Evolutionary conservation across 1,284 basidiomycete genomes (phyloP), one percentile per base, ranked within the genome.

Genomic region (Dichomitus squalens): DNA sequence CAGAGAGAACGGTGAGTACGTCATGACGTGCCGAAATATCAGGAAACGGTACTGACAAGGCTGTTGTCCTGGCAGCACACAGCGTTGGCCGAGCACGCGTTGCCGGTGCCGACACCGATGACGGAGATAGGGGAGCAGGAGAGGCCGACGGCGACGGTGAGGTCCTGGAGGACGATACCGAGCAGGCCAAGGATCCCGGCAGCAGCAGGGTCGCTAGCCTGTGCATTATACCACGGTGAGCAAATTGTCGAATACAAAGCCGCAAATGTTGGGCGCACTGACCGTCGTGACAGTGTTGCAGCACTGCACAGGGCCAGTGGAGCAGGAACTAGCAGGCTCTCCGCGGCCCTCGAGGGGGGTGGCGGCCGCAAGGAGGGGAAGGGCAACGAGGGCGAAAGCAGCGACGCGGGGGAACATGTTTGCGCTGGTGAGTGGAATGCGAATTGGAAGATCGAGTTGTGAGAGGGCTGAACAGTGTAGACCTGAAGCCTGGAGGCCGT

Each of bases 291-390:
- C 52, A 21, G 31, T 52, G 48, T 72, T 47, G 63, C 71, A 72
- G 65, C 62, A 64, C 50, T 64, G 62, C 34, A 64, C 18, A 9
- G 59, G 27, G 11, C 62, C 62, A 18, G 62, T 64, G 3, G 60
- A 63, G 60, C 69, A 71, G 20, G 44, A 36, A 25, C 53, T 48
- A 11, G 39, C 18, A 3, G 50, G 38, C 20, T 41, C 53, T 16
- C 39, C 56, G n/a, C 49, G 60, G 49, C 18, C 53, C 25, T 49
- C 61, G 52, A 55, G 61, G 36, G 68, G 68, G 57, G 62, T 68
- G 65, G 68, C 68, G 63, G 59, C 65, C 68, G 66, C 66, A 68
- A 69, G 66, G 57, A 68, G 38, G 41, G 66, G 61, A 55, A 69
- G 61, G 38, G 65, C 61, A 23, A 56, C 58, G 47, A 66, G 52